Evolutionary conservation across 2,329 filamentous ascomycete genomes (phyloP).

Genomic region (Fusarium begoniae): DNA sequence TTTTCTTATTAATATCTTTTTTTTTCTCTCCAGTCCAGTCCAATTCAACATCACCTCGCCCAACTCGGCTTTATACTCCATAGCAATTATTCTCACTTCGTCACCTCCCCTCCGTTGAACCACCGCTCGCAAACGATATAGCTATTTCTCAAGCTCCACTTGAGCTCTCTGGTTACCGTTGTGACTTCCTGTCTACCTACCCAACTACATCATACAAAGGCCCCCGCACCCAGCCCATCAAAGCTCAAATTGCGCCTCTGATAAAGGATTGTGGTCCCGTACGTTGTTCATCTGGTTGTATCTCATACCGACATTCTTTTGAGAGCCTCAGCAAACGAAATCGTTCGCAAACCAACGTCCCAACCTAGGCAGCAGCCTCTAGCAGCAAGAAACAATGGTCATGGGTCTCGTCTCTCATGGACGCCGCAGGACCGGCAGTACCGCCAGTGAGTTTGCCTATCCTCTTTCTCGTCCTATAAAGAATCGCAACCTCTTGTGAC

Average conservation of each 20-base stretch:
- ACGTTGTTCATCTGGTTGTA: background rate
- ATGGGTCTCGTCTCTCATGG: slow-evolving; percentile 46
- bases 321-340: background rate
- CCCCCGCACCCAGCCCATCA: slow-evolving; percentile 25
- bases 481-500: background rate
- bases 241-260: slow-evolving; percentile 7
- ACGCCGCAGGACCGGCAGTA: slow-evolving; percentile 45
- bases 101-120: background rate
- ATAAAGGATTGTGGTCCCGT: background rate
- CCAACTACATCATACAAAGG: slow-evolving; percentile 13
- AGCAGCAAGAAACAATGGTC: slow-evolving; percentile 40
- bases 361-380: slow-evolving; percentile 16
- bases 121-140: slow-evolving; percentile 10
- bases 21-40: background rate
- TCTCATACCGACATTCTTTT: background rate
- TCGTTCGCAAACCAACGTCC: background rate
- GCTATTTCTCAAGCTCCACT: slow-evolving; percentile 10
- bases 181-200: background rate
- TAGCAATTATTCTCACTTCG: background rate
- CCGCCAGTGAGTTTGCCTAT: slow-evolving; percentile 37
- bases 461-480: slow-evolving; percentile 7
- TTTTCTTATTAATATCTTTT: slow-evolving; percentile 1
- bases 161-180: background rate
- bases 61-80: background rate
- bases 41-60: background rate